Base-by-base conservation (phyloP, 2,329 filamentous ascomycete species). In the Cladosporium colombiae region DNA sequence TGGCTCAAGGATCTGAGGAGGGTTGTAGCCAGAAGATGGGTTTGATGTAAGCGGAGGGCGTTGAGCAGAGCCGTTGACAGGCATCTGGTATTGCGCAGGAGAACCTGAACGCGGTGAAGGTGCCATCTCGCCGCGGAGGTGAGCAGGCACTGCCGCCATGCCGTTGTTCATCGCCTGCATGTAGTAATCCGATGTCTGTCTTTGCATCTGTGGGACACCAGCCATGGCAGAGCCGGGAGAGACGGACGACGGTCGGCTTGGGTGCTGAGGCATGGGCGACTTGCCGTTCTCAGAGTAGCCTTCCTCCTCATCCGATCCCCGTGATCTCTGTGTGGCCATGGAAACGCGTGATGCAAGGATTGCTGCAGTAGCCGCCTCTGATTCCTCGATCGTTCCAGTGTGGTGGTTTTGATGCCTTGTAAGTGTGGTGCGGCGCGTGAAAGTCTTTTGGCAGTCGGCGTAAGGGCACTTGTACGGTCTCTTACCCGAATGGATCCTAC, bases 401-500 rank as follows among this genome's bases (percentile, higher is more conserved):
- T 98, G 95, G 74, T 96, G 92, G 72, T 96, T 97, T 80, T 97
- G 93, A 77, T 99, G 95, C 60, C 95, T 88, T 2, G 94, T 99
- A 68, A 99, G 83, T 2, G 95, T 98, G 0, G 95, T 98, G 70
- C 94, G 90, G 65, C 95, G 89, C 11, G 95, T 99, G 75, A 99
- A 99, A 0, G 94, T 98, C 85, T 98, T 98, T 76, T 98, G 93
- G 79, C 95, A 99, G 78, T 97, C 93, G 67, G 93, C 93, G 74
- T 95, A 98, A 0, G 93, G 93, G 80, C 95, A 99, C 79, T 97
- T 97, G 83, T 98, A 99, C 1, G 95, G 95, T 59, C 95, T 86
- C 80, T 95, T 97, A 66, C 95, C 95, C 4, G 92, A 96, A 77
- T 99, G 95, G 67, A 97, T 98, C 70, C 95, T 88, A 67, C 95